Conservation (phyloP, 352 stramenopile species). For the Phytophthora pisi region DNA sequence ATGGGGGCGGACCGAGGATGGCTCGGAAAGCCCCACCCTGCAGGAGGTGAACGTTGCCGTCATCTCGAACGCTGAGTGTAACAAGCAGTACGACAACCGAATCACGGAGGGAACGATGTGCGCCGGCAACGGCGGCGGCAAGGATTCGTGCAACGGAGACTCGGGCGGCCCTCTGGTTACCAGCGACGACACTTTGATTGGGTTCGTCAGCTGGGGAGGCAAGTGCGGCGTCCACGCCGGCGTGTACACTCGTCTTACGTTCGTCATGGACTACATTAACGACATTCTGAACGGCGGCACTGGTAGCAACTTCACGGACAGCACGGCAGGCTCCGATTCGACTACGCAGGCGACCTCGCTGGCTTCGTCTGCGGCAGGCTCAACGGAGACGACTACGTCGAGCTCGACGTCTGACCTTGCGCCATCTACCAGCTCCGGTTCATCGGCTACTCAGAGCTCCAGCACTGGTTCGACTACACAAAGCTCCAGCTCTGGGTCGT, state of each 20-base stretch:
- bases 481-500: slow-evolving; percentile 6
- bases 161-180: slow-evolving; percentile 60
- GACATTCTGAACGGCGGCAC: slow-evolving; percentile 27
- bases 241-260: slow-evolving; percentile 61
- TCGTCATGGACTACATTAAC: slow-evolving; percentile 55
- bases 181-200: slow-evolving; percentile 49
- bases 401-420: background rate
- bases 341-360: slow-evolving; percentile 16
- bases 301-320: slow-evolving; percentile 26
- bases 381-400: slow-evolving; percentile 7
- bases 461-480: slow-evolving; percentile 8
- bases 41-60: slow-evolving; percentile 58
- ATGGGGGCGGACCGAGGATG: slow-evolving; percentile 56
- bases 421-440: slow-evolving; percentile 1
- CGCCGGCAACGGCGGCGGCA: slow-evolving; percentile 47
- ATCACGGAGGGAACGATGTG: slow-evolving; percentile 69
- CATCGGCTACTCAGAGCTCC: slow-evolving; percentile 7
- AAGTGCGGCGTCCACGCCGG: slow-evolving; percentile 53
- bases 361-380: slow-evolving; percentile 19
- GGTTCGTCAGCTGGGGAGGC: slow-evolving; percentile 65
- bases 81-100: slow-evolving; percentile 56
- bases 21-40: slow-evolving; percentile 31
- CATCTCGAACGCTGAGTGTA: slow-evolving; percentile 59
- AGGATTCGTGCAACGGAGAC: slow-evolving; percentile 71
- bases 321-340: slow-evolving; percentile 15